Percentiles rank a stretch among this genome's conserved stretches.
phyloP scores from a whole-genome alignment of 78 protist species.

The Dictyostelium purpureum region DNA sequence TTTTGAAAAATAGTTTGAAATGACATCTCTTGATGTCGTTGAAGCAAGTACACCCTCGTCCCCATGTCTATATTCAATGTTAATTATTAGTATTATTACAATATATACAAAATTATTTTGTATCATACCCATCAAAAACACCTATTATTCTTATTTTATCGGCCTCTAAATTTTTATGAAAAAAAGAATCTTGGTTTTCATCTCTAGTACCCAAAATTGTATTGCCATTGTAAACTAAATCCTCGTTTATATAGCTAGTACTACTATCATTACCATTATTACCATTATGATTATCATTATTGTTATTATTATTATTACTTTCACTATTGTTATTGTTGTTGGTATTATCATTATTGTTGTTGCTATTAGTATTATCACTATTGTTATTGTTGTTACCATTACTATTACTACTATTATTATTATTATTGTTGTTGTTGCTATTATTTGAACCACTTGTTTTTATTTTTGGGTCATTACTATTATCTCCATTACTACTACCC shows the following conservation, averaged over 20 bases:
- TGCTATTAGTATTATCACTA: not conserved
- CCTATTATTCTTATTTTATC: not conserved
- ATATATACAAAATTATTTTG: not conserved
- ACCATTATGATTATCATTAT: not conserved
- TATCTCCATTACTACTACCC: not conserved
- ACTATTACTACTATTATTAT: not conserved
- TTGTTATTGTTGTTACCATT: not conserved
- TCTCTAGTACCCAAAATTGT: constrained; percentile 28
- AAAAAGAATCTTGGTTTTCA: constrained; percentile 42
- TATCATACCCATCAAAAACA: constrained; percentile 33
- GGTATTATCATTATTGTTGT: not conserved
- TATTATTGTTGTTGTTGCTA: not conserved
- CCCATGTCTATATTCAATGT: constrained; percentile 31
- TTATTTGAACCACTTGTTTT: not conserved
- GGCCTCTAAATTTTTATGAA: not conserved
- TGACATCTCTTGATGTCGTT: not conserved
- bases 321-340: not conserved
- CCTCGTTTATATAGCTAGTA: not conserved
- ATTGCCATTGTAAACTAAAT: not conserved
- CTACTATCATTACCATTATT: not conserved
- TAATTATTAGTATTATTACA: not conserved
- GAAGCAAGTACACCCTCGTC: constrained; percentile 19
- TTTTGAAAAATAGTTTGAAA: not conserved
- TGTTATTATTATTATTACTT: not conserved
- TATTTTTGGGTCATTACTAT: not conserved